phyloP scores from a whole-genome alignment of 257 asterid genomes.

The Leonotis leonurus region DNA sequence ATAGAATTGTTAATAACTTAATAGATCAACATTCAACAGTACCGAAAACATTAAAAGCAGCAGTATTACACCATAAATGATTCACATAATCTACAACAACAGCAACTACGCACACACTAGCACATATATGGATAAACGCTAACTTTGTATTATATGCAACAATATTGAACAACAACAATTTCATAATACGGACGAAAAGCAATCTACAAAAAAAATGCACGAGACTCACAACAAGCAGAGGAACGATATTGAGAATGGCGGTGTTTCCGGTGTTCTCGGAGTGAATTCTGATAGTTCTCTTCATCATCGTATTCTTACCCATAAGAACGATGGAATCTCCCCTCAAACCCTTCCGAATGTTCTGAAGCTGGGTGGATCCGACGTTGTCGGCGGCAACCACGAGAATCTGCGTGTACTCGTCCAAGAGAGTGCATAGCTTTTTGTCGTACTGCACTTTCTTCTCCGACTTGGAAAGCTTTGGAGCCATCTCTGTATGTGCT shows the following conservation, averaged over 20 bases:
- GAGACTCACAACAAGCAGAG: conserved; percentile 65
- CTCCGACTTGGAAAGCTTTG: conserved; percentile 54
- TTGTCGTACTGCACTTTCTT: conserved; percentile 68
- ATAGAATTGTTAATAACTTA: too few relatives aligned
- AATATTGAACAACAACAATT: neutral
- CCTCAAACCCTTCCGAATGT: conserved; percentile 61
- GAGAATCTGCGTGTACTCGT: conserved; percentile 65
- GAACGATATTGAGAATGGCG: conserved; percentile 63
- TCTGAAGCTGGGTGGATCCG: conserved; percentile 81
- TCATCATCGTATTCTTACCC: conserved; percentile 98
- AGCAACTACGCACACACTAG: neutral
- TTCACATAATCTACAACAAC: neutral
- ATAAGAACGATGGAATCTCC: conserved; percentile 78
- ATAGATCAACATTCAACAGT: neutral
- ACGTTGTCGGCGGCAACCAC: conserved; percentile 81
- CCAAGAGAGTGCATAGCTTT: conserved; percentile 65
- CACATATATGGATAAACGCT: neutral
- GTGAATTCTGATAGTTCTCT: conserved; percentile 65
- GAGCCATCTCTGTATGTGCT: conserved; percentile 60
- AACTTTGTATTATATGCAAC: neutral
- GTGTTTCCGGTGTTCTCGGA: conserved; percentile 68
- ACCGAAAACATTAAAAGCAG: neutral
- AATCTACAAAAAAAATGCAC: too few relatives aligned
- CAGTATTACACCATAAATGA: neutral
- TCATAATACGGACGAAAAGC: neutral